These are phyloP conservation scores for Emergomyces africanus DNA, from an alignment of 2,329 filamentous ascomycete species.

Conservation along the genomic window DNA sequence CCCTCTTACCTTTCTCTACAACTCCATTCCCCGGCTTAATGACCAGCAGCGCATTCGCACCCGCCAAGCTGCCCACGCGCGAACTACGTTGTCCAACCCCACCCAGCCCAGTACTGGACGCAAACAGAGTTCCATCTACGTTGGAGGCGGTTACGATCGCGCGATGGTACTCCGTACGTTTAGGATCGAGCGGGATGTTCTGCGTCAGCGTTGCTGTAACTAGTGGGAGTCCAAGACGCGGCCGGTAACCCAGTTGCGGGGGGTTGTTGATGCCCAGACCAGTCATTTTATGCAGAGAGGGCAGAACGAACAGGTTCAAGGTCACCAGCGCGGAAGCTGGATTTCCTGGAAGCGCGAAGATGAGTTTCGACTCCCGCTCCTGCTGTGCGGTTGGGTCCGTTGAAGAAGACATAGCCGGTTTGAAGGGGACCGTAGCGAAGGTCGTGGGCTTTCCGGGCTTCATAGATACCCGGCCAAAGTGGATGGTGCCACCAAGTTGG, in stretches of 20 bases:
- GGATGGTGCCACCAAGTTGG: slow-evolving; percentile 76
- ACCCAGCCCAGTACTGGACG: slow-evolving; percentile 64
- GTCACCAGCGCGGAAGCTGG: slow-evolving; percentile 88
- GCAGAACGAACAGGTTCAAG: slow-evolving; percentile 86
- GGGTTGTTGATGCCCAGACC: slow-evolving; percentile 45
- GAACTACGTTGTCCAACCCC: slow-evolving; percentile 62
- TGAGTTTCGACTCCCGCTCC: slow-evolving; percentile 50
- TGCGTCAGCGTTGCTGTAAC: slow-evolving; percentile 61
- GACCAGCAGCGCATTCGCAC: slow-evolving; percentile 75
- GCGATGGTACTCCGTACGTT: slow-evolving; percentile 81
- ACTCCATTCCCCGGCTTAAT: slow-evolving; percentile 37
- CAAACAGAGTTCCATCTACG: slow-evolving; percentile 54
- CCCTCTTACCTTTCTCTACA: slow-evolving; percentile 55
- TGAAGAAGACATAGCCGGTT: slow-evolving; percentile 30
- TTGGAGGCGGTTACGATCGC: slow-evolving; percentile 53
- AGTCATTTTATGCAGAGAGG: slow-evolving; percentile 63
- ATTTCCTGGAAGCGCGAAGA: slow-evolving; percentile 90
- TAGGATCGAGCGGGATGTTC: slow-evolving; percentile 60
- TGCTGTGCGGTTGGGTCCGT: slow-evolving; percentile 25
- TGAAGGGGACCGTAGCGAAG: slow-evolving; percentile 73
- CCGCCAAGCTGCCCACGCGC: slow-evolving; percentile 73
- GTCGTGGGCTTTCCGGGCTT: slow-evolving; percentile 97
- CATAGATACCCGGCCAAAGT: slow-evolving; percentile 94
- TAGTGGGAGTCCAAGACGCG: slow-evolving; percentile 56
- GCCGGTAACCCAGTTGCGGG: slow-evolving; percentile 41